Base-by-base conservation (phyloP, 192 early-diverging fungal species). In the Podila minutissima region DNA sequence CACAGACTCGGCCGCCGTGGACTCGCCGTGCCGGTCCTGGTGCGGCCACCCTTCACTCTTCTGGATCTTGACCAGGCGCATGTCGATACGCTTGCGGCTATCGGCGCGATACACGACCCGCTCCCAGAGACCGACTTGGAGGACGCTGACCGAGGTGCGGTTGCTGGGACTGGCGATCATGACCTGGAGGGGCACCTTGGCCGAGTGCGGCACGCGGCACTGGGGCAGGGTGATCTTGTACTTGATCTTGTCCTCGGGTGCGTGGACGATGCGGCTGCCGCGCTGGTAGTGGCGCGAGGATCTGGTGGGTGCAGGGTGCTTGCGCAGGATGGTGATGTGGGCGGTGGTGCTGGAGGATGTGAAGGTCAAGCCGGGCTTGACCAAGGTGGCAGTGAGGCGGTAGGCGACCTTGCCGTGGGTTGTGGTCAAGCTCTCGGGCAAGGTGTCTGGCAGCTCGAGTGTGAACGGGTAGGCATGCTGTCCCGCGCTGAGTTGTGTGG, bases 391-490 rank as follows among this genome's bases (percentile, higher is more conserved):
- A 5, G 59, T 72, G 22, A 85, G 67, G 17, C 68, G 66, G 38
- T 85, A 85, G 11, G 33, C 20, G 19, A 85, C 71, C 31, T 67
- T 78, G 51, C 78, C 78, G 29, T 74, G 73, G 33, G 62, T 62
- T 33, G 74, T 73, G 1, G 64, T 62, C 20, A 85, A 28, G 11
- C 74, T 67, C 60, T 82, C 84, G 5, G 84, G 78, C 10, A 85
- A 32, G 4, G 62, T 77, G 22, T 82, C 78, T 2, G 84, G 72
- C 41, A 85, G 26, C n/a, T 77, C 74, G 26, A 85, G 41, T 24
- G 73, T 66, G 62, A 85, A 85, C 0, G 79, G 62, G 66, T 57
- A 85, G 4, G 78, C 49, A 57, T 85, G 74, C n/a, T 66, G 68
- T 20, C 78, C 78, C 12, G 74, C 50, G 24, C 55, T 38, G n/a